A percentile compares a stretch with the other conserved stretches of the same genome.
Evolutionary conservation across 805 yeast species (phyloP).

Genomic region (Barnettozyma salicaria): DNA sequence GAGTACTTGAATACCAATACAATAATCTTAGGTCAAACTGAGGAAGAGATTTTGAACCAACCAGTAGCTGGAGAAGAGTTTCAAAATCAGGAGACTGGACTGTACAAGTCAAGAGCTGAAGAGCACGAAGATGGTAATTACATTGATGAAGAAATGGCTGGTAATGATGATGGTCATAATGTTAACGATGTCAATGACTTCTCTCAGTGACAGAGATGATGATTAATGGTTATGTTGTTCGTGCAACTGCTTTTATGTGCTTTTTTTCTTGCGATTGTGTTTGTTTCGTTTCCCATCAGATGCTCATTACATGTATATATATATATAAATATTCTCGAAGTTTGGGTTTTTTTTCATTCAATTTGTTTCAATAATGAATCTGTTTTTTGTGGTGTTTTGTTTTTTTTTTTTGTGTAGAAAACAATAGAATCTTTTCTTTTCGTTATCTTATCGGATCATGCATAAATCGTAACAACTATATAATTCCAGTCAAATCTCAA

Average conservation of each 20-base stretch:
- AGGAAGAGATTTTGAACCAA: conserved; percentile 24
- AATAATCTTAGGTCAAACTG: conserved; percentile 24
- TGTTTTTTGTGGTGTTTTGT: too few relatives aligned
- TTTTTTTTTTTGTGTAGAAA: too few relatives aligned
- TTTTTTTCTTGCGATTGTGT: not conserved
- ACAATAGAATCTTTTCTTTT: not conserved
- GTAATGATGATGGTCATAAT: not conserved
- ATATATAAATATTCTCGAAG: conserved; percentile 1
- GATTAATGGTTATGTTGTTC: not conserved
- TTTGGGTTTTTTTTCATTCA: too few relatives aligned
- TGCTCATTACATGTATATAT: not conserved
- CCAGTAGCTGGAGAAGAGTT: conserved; percentile 6
- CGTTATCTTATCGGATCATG: not conserved
- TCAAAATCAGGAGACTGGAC: not conserved
- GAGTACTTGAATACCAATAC: conserved; percentile 22
- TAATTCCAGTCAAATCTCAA: not conserved
- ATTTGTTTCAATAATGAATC: too few relatives aligned
- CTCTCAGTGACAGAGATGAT: not conserved
- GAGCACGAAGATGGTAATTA: conserved; percentile 5
- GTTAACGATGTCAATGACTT: not conserved
- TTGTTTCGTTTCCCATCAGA: not conserved
- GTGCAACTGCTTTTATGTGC: not conserved
- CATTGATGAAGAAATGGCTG: too few relatives aligned
- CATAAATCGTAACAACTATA: not conserved
- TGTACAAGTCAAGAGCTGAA: conserved; percentile 5